Conservation (phyloP, 1,284 basidiomycete genomes). For the Tremellales sp. region DNA sequence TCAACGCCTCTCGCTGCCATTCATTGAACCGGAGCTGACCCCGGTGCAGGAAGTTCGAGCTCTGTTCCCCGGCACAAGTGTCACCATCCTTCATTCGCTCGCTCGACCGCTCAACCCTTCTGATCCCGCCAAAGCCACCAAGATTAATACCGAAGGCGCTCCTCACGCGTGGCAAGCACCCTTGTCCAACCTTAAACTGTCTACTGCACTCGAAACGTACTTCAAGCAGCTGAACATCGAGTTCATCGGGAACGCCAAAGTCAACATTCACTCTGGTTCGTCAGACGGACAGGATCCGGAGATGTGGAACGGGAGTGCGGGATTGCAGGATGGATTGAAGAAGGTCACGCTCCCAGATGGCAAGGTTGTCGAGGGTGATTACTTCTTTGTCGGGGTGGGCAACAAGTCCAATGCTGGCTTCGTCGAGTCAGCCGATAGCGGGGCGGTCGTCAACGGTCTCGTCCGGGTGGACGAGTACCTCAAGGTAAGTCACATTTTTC, state of each 20-base stretch:
- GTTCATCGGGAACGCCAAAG: slow-evolving; percentile 40
- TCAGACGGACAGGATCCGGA: slow-evolving; percentile 1
- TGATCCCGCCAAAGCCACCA: slow-evolving; percentile 6
- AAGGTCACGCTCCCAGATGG: slow-evolving; percentile 35
- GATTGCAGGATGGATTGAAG: slow-evolving; percentile 23
- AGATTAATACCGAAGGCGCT: slow-evolving; percentile 4
- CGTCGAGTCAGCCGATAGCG: slow-evolving; percentile 27
- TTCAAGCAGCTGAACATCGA: slow-evolving; percentile 42
- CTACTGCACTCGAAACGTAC: slow-evolving; percentile 24
- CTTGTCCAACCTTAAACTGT: slow-evolving; percentile 29
- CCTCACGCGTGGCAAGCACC: slow-evolving; percentile 18
- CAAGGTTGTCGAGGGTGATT: slow-evolving; percentile 43
- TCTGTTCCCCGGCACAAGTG: slow-evolving; percentile 25
- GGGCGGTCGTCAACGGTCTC: slow-evolving; percentile 32
- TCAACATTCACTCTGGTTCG: slow-evolving; percentile 23
- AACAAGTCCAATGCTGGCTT: slow-evolving; percentile 45
- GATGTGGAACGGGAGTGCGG: slow-evolving; percentile 34
- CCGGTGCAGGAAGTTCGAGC: slow-evolving; percentile 29
- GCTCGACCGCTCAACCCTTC: slow-evolving; percentile 26
- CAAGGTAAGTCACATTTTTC: slow-evolving; percentile 22
- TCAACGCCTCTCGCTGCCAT: background rate
- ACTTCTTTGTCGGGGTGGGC: slow-evolving; percentile 46
- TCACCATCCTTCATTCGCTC: slow-evolving; percentile 42
- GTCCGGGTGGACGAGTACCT: slow-evolving; percentile 45
- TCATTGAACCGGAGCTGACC: no score